These are phyloP conservation scores for Amphibolis antarctica DNA, from an alignment of 106 monocot species.

Conservation along the genomic window DNA sequence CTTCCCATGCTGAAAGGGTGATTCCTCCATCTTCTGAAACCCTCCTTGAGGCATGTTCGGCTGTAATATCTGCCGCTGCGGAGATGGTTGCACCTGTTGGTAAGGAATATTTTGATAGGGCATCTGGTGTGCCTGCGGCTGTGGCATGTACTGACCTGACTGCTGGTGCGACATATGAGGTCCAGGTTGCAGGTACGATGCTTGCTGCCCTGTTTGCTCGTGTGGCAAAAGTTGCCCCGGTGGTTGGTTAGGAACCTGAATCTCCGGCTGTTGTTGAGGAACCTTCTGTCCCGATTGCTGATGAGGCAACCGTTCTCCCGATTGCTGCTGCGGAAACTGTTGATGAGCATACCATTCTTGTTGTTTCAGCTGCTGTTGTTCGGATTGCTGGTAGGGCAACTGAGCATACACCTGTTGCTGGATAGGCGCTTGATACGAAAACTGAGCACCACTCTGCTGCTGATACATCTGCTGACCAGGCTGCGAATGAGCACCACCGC, in stretches of 20 bases:
- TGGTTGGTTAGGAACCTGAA: background rate
- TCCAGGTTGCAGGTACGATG: background rate
- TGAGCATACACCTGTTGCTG: conserved; percentile 1
- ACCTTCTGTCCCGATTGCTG: background rate
- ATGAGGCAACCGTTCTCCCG: background rate
- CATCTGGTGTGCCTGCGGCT: background rate
- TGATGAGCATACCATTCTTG: background rate
- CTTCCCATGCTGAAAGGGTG: conserved; percentile 2
- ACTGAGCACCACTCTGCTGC: background rate
- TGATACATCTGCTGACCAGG: conserved; percentile 4
- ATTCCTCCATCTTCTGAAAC: background rate
- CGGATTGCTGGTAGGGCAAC: conserved; percentile 7
- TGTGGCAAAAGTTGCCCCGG: conserved; percentile 1
- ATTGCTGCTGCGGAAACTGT: conserved; percentile 2
- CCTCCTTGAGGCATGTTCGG: background rate
- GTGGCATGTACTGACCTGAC: background rate
- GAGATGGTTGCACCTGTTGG: background rate
- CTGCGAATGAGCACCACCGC: background rate
- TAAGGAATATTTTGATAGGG: conserved; percentile 1
- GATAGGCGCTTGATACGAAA: background rate
- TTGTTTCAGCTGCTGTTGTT: background rate
- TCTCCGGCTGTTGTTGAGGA: conserved; percentile 1
- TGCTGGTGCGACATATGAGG: conserved; percentile 1
- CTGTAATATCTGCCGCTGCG: background rate
- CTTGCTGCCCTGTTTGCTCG: conserved; percentile 4